A percentile compares a stretch with the other conserved stretches of the same genome.
Conservation (phyloP, 768 basidiomycete genomes). For the Tricholoma saponaceum region DNA sequence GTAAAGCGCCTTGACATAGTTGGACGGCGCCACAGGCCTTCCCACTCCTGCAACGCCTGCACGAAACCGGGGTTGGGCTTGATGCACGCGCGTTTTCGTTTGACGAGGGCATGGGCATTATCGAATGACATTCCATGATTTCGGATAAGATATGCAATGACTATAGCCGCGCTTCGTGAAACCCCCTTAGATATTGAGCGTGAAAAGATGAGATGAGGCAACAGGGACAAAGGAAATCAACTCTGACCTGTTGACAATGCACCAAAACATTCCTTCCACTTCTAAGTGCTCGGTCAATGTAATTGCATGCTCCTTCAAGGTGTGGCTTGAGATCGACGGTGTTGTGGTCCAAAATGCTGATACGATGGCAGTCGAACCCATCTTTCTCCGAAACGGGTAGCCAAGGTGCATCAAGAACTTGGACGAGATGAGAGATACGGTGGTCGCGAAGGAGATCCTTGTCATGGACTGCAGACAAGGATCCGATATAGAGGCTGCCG, state of each 20-base stretch:
- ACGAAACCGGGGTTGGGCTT: constrained; percentile 81
- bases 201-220: background rate
- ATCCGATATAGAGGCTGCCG: constrained; percentile 68
- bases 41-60: constrained; percentile 55
- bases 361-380: constrained; percentile 54
- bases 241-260: constrained; percentile 75
- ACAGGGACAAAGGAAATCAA: background rate
- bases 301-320: constrained; percentile 61
- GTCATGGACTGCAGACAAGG: constrained; percentile 57
- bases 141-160: constrained; percentile 80
- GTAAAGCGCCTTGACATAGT: constrained; percentile 16
- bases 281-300: constrained; percentile 60
- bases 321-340: constrained; percentile 62
- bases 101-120: constrained; percentile 54
- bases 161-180: constrained; percentile 71
- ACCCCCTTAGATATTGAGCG: constrained; percentile 47
- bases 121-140: constrained; percentile 72
- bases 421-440: constrained; percentile 52
- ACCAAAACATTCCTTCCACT: constrained; percentile 67
- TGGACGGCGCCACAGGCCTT: constrained; percentile 27
- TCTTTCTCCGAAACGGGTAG: constrained; percentile 43
- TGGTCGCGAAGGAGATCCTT: constrained; percentile 43
- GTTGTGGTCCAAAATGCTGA: constrained; percentile 62
- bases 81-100: constrained; percentile 63
- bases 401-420: constrained; percentile 63